Evolutionary conservation across 192 early-diverging fungal genomes (phyloP).

Genomic region (Rhizophagus clarus): DNA sequence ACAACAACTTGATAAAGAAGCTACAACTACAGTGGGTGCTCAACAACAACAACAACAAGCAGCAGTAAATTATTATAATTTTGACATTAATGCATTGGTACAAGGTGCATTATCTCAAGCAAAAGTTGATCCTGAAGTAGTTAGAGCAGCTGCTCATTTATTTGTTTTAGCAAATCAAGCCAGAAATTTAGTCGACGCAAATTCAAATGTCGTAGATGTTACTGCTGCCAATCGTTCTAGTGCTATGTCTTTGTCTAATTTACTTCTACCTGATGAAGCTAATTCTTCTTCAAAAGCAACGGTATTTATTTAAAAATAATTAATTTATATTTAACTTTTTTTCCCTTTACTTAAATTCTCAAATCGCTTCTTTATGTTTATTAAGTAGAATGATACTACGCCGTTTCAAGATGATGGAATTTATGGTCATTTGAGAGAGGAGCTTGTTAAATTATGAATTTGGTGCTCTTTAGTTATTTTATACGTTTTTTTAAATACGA

Average conservation of each 20-base stretch:
- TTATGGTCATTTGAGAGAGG: neutral
- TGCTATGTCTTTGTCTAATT: constrained; percentile 29
- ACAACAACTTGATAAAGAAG: neutral
- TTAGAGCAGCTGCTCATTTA: constrained; percentile 18
- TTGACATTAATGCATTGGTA: constrained; percentile 25
- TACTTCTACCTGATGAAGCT: constrained; percentile 20
- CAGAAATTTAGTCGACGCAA: constrained; percentile 7
- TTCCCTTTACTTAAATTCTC: neutral
- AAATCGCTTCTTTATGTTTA: neutral
- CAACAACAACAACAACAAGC: neutral
- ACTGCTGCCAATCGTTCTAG: constrained; percentile 12
- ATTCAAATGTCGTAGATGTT: neutral
- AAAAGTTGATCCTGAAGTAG: constrained; percentile 30
- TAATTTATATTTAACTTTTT: too few species aligned
- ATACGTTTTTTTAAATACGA: too few species aligned
- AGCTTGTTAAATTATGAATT: neutral
- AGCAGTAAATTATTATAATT: neutral
- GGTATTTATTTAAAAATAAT: constrained; percentile 12
- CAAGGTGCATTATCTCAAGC: constrained; percentile 8
- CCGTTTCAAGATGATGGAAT: neutral
- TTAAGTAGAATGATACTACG: neutral
- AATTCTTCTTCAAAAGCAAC: constrained; percentile 19
- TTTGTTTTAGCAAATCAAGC: constrained; percentile 9
- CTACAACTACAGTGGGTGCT: neutral
- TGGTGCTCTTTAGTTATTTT: too few species aligned